Evolutionary conservation across 257 asterid genomes (phyloP), one percentile per base, ranked within the genome.

Genomic region (Schizonepeta tenuifolia): DNA sequence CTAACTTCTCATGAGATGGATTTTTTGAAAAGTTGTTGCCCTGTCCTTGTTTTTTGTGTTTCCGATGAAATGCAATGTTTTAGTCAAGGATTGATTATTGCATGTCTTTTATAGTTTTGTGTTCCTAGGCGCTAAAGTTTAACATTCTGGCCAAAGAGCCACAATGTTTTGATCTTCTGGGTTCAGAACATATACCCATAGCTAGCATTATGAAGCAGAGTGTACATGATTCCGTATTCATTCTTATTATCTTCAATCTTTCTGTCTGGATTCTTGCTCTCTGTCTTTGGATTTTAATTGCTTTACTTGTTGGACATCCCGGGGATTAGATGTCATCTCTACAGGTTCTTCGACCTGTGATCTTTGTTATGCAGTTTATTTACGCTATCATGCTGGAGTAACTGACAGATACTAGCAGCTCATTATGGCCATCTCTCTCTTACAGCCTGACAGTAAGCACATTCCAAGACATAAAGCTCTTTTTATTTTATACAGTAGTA

Each of bases 1-100:
- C 75, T 92, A 79, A 75, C 49, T 15, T 49, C 24, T 62, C 41
- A 41, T 38, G 14, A 20, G 18, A 18, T 43, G 24, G 69, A 49
- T 70, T 43, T 28, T 69, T 24, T 49, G 43, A 67, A 56, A 20
- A 50, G 51, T 18, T 35, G 17, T 26, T 18, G 18, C 15, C 35
- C 13, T 17, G 2, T 62, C 2, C 49, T 26, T 43, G 5, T 63
- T 12, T 31, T 70, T 41, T 55, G 43, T 55, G 69, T 56, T 71
- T 54, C 46, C 6, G 46, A 5, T 40, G 21, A 59, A 53, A 4
- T 57, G 15, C 76, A 53, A 28, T 17, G n/a, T 69, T 15, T 57
- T 49, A 58, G 44, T 56, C 33, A n/a, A 70, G 73, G 50, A 59
- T 6, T 10, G 2, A 6, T 46, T 57, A 5, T 43, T n/a, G 43